Base-by-base conservation (phyloP, 345 rosid species). In the Jatropha curcas region DNA sequence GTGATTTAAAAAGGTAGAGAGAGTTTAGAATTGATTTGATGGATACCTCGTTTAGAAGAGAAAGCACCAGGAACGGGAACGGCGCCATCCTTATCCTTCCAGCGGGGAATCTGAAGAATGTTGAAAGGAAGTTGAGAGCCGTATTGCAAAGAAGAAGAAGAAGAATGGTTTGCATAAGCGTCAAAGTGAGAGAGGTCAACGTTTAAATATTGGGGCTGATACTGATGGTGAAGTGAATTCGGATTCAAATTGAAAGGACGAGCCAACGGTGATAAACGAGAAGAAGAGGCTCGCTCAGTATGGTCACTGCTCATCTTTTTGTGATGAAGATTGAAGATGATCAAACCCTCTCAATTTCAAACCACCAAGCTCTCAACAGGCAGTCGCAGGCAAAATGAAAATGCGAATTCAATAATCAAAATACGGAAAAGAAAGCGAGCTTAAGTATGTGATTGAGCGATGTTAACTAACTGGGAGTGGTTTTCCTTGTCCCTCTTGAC, bases 221-320 rank as follows among this genome's bases (percentile, higher is more conserved):
- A n/a, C n/a, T n/a, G 68, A 51, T 51, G 33, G 8, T 25, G 69
- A 28, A 70, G 41, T 66, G 55, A 60, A 35, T 77, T 72, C 72
- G 60, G 60, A 39, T 57, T 74, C 33, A 75, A 24, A 70, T 74
- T 66, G 71, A 85, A 83, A 51, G 88, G 88, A 27, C 65, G 72
- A 31, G 87, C 77, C 30, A 60, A 76, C 68, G 91, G 72, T 22
- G 88, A 83, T 60, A 87, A 76, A 78, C 86, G 82, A 68, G 78
- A 77, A 16, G 34, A 37, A 45, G 37, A 17, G 12, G 5, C 14
- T 55, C 31, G 55, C 60, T 69, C 55, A 6, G n/a, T n/a, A 17
- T 39, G 63, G n/a, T 31, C 33, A n/a, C 17, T 31, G 28, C 14
- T 28, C 17, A n/a, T 28, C 12, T 56, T 28, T 57, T 2, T 33